These are phyloP conservation scores for Ascoidea asiatica DNA, from an alignment of 805 yeast species.

Conservation along the genomic window DNA sequence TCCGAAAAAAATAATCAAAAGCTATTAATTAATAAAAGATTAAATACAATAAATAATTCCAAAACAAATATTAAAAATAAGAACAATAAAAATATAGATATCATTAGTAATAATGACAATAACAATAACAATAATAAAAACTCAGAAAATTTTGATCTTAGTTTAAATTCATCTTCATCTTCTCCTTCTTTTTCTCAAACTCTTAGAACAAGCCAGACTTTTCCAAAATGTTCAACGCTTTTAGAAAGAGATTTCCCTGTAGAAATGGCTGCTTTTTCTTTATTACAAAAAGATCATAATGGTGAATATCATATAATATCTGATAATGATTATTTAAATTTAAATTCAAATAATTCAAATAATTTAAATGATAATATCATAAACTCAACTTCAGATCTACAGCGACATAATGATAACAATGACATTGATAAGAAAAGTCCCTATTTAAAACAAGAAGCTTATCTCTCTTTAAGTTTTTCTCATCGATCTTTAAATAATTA, in stretches of 20 bases:
- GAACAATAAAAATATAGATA: too few species aligned
- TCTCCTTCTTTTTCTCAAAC: background rate
- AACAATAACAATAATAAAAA: background rate
- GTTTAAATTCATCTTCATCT: too few species aligned
- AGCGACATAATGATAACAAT: too few species aligned
- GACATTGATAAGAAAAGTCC: too few species aligned
- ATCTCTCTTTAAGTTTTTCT: background rate
- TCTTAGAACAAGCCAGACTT: background rate
- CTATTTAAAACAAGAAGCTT: too few species aligned
- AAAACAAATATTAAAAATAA: too few species aligned
- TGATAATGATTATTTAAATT: background rate
- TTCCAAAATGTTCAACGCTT: slow-evolving; percentile 4
- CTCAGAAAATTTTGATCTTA: background rate
- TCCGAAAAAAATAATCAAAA: too few species aligned
- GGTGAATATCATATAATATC: background rate
- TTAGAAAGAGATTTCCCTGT: slow-evolving; percentile 12
- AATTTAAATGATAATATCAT: too few species aligned
- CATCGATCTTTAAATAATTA: background rate
- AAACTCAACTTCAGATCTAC: too few species aligned
- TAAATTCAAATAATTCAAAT: background rate
- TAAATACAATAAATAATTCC: too few species aligned
- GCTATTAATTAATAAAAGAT: too few species aligned
- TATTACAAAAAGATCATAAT: slow-evolving; percentile 4
- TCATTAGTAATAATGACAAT: background rate
- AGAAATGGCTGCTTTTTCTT: slow-evolving; percentile 10